Conservation (phyloP, 2,329 filamentous ascomycete genomes). For the Colletotrichum destructivum region DNA sequence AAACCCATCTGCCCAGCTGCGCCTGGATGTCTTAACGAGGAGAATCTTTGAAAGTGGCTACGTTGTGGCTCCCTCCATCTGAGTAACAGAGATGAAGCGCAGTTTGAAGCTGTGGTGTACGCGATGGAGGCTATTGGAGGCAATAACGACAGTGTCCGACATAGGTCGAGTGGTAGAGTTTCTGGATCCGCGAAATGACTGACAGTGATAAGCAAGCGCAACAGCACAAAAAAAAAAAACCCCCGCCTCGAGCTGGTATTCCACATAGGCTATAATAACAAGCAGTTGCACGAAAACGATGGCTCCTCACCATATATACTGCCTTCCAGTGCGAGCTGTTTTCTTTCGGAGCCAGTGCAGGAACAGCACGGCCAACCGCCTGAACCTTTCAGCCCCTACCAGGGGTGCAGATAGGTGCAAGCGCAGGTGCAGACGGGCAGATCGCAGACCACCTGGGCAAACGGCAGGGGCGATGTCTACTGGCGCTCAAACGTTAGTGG, state of each 20-base stretch:
- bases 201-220: conserved; percentile 28
- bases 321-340: background rate
- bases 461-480: conserved; percentile 9
- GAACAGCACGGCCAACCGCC: conserved; percentile 30
- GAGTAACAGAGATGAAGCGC: conserved; percentile 16
- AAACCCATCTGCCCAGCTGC: conserved; percentile 28
- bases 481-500: conserved; percentile 12
- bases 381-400: background rate
- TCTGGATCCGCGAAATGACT: background rate
- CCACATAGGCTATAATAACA: background rate
- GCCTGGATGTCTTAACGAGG: conserved; percentile 23
- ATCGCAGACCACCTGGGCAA: background rate
- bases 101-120: conserved; percentile 13
- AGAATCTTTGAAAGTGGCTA: conserved; percentile 9
- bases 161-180: background rate
- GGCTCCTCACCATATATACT: conserved; percentile 1
- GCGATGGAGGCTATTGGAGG: conserved; percentile 13
- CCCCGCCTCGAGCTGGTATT: conserved; percentile 2
- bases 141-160: conserved; percentile 1
- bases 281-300: conserved; percentile 10
- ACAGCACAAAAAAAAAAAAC: conserved; percentile 6
- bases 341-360: conserved; percentile 32
- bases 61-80: background rate
- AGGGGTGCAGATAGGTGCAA: conserved; percentile 26
- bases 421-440: conserved; percentile 11